Base-by-base conservation (phyloP, 1,284 basidiomycete species). In the Tetrapyrgos nigripes region DNA sequence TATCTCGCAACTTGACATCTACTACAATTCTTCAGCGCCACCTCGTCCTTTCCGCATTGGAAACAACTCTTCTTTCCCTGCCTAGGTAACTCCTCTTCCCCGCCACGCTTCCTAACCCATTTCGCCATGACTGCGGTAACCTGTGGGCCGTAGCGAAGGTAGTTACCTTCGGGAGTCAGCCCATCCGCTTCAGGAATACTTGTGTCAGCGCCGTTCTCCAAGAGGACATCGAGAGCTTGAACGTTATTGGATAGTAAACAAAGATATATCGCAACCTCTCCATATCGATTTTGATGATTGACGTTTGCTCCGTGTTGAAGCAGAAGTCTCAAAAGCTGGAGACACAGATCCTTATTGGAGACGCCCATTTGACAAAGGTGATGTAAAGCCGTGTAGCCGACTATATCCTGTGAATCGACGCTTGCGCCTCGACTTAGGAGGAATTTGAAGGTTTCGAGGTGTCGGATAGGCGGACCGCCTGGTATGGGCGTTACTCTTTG, bases 141-240 rank as follows among this genome's bases (percentile, higher is more conserved):
- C 48, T 77, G 58, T 1, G 85, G 75, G 1, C 85, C 83, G 40
- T 69, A 75, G 1, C 57, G 35, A 0, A 80, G 14, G 58, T 67
- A 79, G 58, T 73, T 66, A 19, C 66, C 62, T 14, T 68, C 60
- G 1, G 79, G 76, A 0, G 70, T 68, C 19, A 70, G 58, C 1
- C 74, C 78, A 52, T 86, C 82, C 8, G 75, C 82, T 49, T 86
- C 83, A 10, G 69, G 29, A 9, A 85, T 69, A 50, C 79, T 75
- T 44, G 84, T 43, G 57, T 79, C 73, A 11, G 83, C 82, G 6
- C 76, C 79, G 55, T 73, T 74, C 62, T 83, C 81, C 75, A 87
- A 74, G 53, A 86, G 66, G 14, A 82, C 54, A 24, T 85, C 77
- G 31, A 84, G 68, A 6, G 72, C 66, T 0, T 59, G 58, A 14